Evolutionary conservation across 345 rosid species (phyloP), one percentile per base, ranked within the genome.

Genomic region (Citrus sp.): DNA sequence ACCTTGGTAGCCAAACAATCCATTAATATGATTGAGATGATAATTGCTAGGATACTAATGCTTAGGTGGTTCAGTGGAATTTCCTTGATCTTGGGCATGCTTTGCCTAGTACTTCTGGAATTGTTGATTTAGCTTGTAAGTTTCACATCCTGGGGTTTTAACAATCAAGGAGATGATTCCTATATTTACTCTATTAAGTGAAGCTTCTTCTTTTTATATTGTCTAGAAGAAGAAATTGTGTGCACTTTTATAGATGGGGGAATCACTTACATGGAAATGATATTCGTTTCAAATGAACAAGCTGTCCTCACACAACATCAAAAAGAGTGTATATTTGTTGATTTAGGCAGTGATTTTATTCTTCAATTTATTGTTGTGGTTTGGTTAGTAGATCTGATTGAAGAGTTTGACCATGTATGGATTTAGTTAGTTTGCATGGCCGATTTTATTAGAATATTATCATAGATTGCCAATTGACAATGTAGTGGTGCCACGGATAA

Each of bases 41-140:
- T 19, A 38, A 13, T 73, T 60, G 12, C 19, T 18, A 14, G 75
- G 49, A 30, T 71, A 34, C 4, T 30, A 28, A 54, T 54, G 40
- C 27, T 7, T 18, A 58, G 14, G 10, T 21, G 67, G 16, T 18
- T 8, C 9, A n/a, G 9, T 8, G 16, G 25, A 60, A 60, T 73
- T 58, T 73, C 49, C 77, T 60, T 25, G 62, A 73, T 73, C 77
- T 38, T 73, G 37, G 51, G 55, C 27, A 58, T 58, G 54, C 51
- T 42, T 58, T 34, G 65, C 38, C 24, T 37, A 6, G 34, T 14
- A 37, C 14, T 25, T 73, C 54, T 60, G 58, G 27, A 74, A 27
- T 60, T 40, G 2, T 25, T 74, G 5, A 60, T 35, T 74, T 9
- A 16, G 37, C 25, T 27, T 24, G 6, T 27, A 24, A 38, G 28